A percentile compares a stretch with the other conserved stretches of the same genome.
Conservation (phyloP, 495 filamentous ascomycete genomes). For the Penicillium lagena region DNA sequence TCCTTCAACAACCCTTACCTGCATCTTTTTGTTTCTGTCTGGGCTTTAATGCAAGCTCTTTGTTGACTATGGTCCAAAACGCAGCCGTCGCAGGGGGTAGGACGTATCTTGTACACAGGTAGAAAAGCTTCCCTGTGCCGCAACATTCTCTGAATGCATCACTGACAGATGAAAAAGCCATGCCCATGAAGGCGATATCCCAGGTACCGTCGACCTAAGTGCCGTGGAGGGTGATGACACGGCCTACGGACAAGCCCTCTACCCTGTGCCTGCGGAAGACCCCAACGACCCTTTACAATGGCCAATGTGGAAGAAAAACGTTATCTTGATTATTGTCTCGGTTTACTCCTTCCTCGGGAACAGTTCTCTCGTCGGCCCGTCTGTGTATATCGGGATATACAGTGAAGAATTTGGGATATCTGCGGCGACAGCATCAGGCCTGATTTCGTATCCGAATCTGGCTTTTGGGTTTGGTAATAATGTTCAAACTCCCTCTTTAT, state of each 20-base stretch:
- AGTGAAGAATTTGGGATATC: conserved; percentile 48
- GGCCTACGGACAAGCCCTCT: conserved; percentile 54
- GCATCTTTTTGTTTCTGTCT: no score
- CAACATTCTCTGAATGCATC: neutral
- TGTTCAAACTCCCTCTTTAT: neutral
- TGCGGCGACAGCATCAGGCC: conserved; percentile 42
- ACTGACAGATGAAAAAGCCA: conserved; percentile 27
- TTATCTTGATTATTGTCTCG: conserved; percentile 53
- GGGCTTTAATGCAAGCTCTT: no score
- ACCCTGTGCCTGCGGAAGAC: conserved; percentile 55
- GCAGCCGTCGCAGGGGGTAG: neutral
- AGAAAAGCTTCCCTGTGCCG: neutral
- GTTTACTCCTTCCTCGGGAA: conserved; percentile 59
- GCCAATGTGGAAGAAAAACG: conserved; percentile 51
- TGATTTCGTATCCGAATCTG: conserved; percentile 58
- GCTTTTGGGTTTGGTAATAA: conserved; percentile 52
- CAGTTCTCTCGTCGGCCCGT: conserved; percentile 49
- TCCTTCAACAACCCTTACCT: no score
- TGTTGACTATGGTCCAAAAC: no score
- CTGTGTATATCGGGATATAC: conserved; percentile 54
- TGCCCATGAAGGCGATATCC: conserved; percentile 51
- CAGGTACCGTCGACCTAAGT: conserved; percentile 51
- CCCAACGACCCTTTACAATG: conserved; percentile 62
- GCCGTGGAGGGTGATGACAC: conserved; percentile 56
- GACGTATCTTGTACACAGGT: conserved; percentile 10